Conservation (phyloP, 345 rosid genomes). For the Salix caprea region DNA sequence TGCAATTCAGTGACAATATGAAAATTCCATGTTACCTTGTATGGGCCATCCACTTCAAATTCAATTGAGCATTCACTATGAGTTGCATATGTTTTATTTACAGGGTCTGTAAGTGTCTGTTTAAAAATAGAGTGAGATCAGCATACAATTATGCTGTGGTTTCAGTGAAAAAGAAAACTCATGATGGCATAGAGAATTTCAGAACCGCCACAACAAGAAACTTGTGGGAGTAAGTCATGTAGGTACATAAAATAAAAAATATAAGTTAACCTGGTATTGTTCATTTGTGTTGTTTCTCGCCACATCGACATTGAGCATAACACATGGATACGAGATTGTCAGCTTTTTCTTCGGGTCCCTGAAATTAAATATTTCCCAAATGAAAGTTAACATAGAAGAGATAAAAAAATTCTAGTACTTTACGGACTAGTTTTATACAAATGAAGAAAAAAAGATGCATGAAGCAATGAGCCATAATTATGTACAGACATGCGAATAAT, state of each 20-base stretch:
- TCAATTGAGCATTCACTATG: conserved; percentile 98
- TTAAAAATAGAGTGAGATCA: conserved; percentile 20
- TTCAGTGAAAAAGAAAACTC: neutral
- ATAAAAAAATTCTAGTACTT: neutral
- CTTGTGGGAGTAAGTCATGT: conserved; percentile 3
- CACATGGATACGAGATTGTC: conserved; percentile 93
- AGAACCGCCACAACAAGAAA: conserved; percentile 11
- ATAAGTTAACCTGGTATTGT: conserved; percentile 73
- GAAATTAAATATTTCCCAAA: conserved; percentile 24
- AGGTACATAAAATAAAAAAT: neutral
- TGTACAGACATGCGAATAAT: neutral
- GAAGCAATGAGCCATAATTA: neutral
- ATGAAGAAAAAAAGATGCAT: neutral
- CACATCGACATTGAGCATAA: conserved; percentile 95
- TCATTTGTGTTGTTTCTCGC: conserved; percentile 90
- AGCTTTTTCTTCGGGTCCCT: conserved; percentile 81
- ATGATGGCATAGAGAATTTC: neutral
- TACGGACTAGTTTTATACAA: neutral
- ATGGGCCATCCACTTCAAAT: conserved; percentile 99
- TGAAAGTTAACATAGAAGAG: conserved; percentile 10
- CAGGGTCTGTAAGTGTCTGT: conserved; percentile 78
- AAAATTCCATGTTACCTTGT: conserved; percentile 59
- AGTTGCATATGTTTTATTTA: conserved; percentile 64
- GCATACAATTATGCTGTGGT: conserved; percentile 9
- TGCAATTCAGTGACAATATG: conserved; percentile 3